Conservation (phyloP, 371 early-diverging fungal genomes). For the Rhizomucor miehei region DNA sequence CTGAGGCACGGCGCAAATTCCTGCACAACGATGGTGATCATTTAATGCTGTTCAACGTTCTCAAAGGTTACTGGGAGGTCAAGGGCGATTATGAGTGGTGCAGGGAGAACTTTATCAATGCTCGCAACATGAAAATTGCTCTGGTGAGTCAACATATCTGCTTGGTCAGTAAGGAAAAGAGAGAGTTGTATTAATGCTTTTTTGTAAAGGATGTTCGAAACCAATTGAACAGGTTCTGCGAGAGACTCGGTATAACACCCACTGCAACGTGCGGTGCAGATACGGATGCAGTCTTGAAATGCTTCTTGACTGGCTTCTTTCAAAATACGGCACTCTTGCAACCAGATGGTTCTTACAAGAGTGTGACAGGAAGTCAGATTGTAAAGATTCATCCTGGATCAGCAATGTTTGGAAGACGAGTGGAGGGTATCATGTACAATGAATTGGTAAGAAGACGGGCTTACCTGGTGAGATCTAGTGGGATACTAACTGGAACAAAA, state of each 20-base stretch:
- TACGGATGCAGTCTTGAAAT: constrained; percentile 72
- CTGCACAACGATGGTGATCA: constrained; percentile 86
- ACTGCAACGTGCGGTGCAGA: constrained; percentile 66
- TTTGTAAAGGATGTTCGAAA: constrained; percentile 72
- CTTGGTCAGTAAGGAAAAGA: neutral
- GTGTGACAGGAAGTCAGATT: constrained; percentile 66
- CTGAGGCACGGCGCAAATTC: constrained; percentile 76
- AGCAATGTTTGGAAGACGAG: constrained; percentile 75
- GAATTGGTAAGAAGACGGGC: constrained; percentile 75
- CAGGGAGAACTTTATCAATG: constrained; percentile 84
- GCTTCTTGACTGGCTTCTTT: constrained; percentile 90
- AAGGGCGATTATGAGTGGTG: constrained; percentile 87
- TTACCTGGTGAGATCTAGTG: too few relatives aligned
- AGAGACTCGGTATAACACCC: constrained; percentile 64
- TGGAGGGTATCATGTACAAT: constrained; percentile 86
- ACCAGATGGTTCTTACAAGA: constrained; percentile 86
- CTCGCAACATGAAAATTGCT: constrained; percentile 80
- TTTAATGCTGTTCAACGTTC: constrained; percentile 81
- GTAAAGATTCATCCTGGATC: constrained; percentile 90
- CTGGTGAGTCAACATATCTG: constrained; percentile 40
- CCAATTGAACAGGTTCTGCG: constrained; percentile 79
- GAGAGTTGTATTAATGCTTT: neutral
- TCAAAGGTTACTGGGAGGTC: constrained; percentile 73
- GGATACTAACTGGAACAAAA: neutral
- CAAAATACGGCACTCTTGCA: constrained; percentile 86